phyloP scores from a whole-genome alignment of 805 yeast genomes.

The Starmerella sirachaensis region DNA sequence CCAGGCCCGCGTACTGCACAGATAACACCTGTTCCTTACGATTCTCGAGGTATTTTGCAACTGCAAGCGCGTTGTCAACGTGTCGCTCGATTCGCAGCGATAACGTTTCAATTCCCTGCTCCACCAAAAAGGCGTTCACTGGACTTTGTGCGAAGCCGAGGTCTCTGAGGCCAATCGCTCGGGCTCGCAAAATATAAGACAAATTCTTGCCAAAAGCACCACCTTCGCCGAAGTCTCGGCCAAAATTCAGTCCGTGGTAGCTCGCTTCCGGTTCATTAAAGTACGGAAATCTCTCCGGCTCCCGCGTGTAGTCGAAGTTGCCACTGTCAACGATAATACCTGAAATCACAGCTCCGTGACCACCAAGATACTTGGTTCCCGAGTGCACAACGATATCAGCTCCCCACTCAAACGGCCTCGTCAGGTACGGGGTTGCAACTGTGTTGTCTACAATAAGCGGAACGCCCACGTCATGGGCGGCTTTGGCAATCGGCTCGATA shows the following conservation, averaged over 20 bases:
- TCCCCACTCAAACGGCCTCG: constrained; percentile 68
- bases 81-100: constrained; percentile 92
- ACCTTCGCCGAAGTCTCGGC: constrained; percentile 46
- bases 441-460: constrained; percentile 66
- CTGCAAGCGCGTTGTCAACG: constrained; percentile 62
- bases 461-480: constrained; percentile 73
- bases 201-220: constrained; percentile 11
- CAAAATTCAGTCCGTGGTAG: constrained; percentile 76
- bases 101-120: constrained; percentile 90
- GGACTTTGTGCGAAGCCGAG: constrained; percentile 85
- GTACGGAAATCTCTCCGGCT: constrained; percentile 84
- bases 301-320: constrained; percentile 78
- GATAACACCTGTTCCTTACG: constrained; percentile 53
- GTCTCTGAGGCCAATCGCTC: constrained; percentile 44
- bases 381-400: constrained; percentile 88
- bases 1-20: constrained; percentile 89
- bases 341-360: constrained; percentile 85
- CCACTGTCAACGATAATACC: constrained; percentile 83
- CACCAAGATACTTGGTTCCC: constrained; percentile 87
- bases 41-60: constrained; percentile 65
- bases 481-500: constrained; percentile 47
- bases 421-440: constrained; percentile 86
- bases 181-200: constrained; percentile 21
- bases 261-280: constrained; percentile 85
- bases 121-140: constrained; percentile 69